Base-by-base conservation (phyloP, 2,329 filamentous ascomycete genomes). In the Penicillium brasilianum region DNA sequence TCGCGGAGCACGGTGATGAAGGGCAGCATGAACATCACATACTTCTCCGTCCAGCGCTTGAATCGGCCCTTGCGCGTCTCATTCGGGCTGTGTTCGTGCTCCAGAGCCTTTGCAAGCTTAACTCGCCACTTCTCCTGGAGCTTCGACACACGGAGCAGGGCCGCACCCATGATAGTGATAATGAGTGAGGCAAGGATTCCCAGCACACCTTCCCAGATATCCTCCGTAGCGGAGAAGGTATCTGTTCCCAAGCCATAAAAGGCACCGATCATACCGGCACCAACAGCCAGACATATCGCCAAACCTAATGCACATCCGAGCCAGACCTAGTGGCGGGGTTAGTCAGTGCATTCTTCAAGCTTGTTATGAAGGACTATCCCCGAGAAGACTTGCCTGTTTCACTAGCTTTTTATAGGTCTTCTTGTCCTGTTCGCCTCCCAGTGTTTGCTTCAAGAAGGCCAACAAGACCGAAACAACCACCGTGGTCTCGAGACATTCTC, bases 1-100 rank as follows among this genome's bases (percentile, higher is more conserved):
- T 96, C 92, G 37, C 93, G 84, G 14, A 96, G 79, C n/a, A 95
- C 90, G 0, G 92, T 96, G 73, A 96, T 84, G 77, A 96, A 96
- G 0, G 93, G 93, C 57, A 96, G 81, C 49, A 91, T 77, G 74
- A 96, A 95, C 90, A 96, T 92, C 71, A 88, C 87, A 72, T 96
- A 95, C 75, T 90, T 92, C 75, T 93, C 89, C 20, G 83, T 77
- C 79, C 86, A 90, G 58, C 80, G 78, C 77, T 90, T 90, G 64
- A 93, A 77, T 4, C 78, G 78, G 4, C 74, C 78, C 16, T 75
- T 76, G 2, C 75, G 70, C 11, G 76, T 75, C 13, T 73, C 74
- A n/a, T 74, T 73, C 37, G 76, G 72, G 32, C 78, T 78, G 20
- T 59, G 50, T 14, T 84, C 80, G 16, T 83, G 61, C 25, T 61